Base-by-base conservation (phyloP, 2,329 filamentous ascomycete genomes). In the Endoconidiophora polonica region DNA sequence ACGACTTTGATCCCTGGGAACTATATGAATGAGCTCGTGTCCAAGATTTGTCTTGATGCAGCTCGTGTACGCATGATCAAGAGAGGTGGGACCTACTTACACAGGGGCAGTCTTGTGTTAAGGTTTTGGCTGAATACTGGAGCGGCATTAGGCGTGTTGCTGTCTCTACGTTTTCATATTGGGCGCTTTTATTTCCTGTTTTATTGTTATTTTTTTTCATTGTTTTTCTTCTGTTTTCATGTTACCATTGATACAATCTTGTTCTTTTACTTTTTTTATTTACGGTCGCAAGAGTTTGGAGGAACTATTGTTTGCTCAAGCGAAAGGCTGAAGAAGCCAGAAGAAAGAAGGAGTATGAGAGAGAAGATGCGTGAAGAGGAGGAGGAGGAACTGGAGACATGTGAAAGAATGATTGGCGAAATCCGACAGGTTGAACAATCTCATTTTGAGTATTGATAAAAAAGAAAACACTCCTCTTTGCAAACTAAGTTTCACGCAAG, bases 21-120 rank as follows among this genome's bases (percentile, higher is more conserved):
- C 42, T 53, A 43, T 67, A 55, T 54, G 55, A 47, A 55, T 56
- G 41, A 60, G 56, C 23, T 42, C 37, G 29, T 49, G 38, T 22
- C 18, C 40, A 43, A 18, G 40, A 24, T 43, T 43, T 22, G n/a
- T 43, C 18, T 43, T 24, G 20, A 43, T 43, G 29, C 29, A 33
- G 29, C 9, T 33, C 29, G 29, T 33, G 29, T 33, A 33, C 7
- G 37, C 33, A 46, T 29, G 6, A 46, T 46, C 33, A 46, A 37
- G 22, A 46, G 33, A 46, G 33, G 44, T 46, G 26, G 44, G 44
- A 36, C 29, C 9, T 9, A 33, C 29, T 33, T 33, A 33, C 29
- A 33, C 29, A 33, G 29, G 12, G 29, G 29, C 12, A 33, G 9
- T 33, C 29, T 33, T 12, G 29, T 33, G 29, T 33, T 33, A 12